Base-by-base conservation (phyloP, 2,329 filamentous ascomycete species). In the Bipolaris sorokiniana region DNA sequence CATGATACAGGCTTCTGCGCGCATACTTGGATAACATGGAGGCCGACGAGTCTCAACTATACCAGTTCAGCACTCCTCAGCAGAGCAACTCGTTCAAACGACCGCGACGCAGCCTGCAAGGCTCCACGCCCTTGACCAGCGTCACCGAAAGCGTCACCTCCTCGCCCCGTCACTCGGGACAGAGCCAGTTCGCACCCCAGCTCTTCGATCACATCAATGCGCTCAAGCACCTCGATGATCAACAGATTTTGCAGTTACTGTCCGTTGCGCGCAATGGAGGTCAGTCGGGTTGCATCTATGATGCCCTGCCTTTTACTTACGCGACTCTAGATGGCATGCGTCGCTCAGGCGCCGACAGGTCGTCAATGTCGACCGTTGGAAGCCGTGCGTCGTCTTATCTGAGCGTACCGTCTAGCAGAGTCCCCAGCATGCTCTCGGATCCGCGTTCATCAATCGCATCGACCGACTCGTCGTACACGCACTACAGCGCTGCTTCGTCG, bases 171-270 rank as follows among this genome's bases (percentile, higher is more conserved):
- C 66, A 71, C 26, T 74, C 73, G 18, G 65, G 67, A 54, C 71
- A 76, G 48, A 63, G 64, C 26, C 66, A 65, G 36, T 67, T 76
- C 58, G 73, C 72, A 22, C 72, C 72, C 23, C 73, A 76, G 34
- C 70, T 77, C 51, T 74, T 76, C 58, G 68, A 74, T 33, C 74
- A 76, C 62, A 76, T 77, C 59, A 74, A 77, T 64, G 75, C 71
- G 34, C 59, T 77, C 41, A 77, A 76, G 54, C 75, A 77, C 62
- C 66, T 77, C 57, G 74, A 77, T 54, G 74, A 77, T 59, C 69
- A 76, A 48, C 73, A 75, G 61, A 76, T 77, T 52, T 63, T 76
- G 57, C 54, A 76, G 54, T 61, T 77, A 48, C 63, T 77, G 45
- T 68, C 75, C 48, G 74, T 70, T 23, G 75, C 75, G 57, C 75